Evolutionary conservation across 108 stramenopile species (phyloP), one percentile per base, ranked within the genome.

Genomic region (Epithemia pelagica): DNA sequence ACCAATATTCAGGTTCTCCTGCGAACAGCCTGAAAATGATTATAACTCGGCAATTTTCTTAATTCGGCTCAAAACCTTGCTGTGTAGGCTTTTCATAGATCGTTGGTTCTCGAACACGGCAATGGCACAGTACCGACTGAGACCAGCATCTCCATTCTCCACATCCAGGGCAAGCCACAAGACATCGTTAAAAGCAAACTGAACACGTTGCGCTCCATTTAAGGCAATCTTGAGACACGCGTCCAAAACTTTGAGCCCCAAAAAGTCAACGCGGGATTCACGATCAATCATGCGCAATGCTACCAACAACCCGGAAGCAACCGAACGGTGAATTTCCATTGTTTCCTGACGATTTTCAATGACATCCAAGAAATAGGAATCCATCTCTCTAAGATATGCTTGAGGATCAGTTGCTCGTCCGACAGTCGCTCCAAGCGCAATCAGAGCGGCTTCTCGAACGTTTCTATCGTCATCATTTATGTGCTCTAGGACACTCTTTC

Each of bases 161-260:
- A 91, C 87, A 71, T 87, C 74, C 71, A 95, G 66, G 20, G 87
- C 89, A 23, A 91, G 59, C 81, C 84, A 95, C n/a, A 95, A 60
- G 30, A 95, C 91, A 62, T 95, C 90, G 58, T 95, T 91, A 67
- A 78, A 91, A 24, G 87, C 77, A 69, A 84, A 89, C 66, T 95
- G 93, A 28, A 90, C 88, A 0, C 87, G 77, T 61, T 90, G 88
- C 10, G 83, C 65, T 20, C 87, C 89, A 61, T 77, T 80, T 82
- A 91, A 82, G 20, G 89, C 87, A 21, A 90, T 59, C 54, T 87
- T 83, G 64, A 95, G 62, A 24, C 85, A 85, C 52, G 76, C 80
- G 71, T 86, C 80, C 0, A 91, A 73, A 56, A 95, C 33, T 0
- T 32, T 79, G 60, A 68, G 70, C 25, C 72, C 88, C 70, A 68